These are phyloP conservation scores for Globisporangium iwayamae DNA, from an alignment of 352 stramenopile genomes.

Conservation along the genomic window DNA sequence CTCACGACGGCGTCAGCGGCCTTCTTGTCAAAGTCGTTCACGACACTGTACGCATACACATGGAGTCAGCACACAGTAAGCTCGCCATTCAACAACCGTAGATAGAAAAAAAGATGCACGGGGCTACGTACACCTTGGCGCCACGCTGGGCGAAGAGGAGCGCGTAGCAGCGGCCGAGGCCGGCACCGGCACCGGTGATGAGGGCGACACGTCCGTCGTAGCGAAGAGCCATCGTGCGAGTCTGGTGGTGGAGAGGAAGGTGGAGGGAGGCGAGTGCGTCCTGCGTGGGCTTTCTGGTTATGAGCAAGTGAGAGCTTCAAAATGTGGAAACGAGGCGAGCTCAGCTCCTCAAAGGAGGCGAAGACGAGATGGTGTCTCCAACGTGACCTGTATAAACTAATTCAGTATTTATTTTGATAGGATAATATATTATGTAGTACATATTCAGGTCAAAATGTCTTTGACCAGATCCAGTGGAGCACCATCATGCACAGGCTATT, in stretches of 20 bases:
- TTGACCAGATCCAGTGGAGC: too few relatives aligned
- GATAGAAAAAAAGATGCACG: not conserved
- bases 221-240: conserved; percentile 43
- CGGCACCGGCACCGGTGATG: conserved; percentile 67
- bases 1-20: conserved; percentile 68
- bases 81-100: conserved; percentile 60
- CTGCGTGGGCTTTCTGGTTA: conserved; percentile 6
- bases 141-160: conserved; percentile 67
- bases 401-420: not conserved
- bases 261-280: conserved; percentile 7
- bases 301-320: conserved; percentile 1
- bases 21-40: conserved; percentile 68
- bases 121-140: conserved; percentile 75
- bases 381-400: not conserved
- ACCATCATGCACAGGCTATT: not conserved
- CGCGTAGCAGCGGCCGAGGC: conserved; percentile 75
- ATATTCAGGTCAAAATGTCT: too few relatives aligned
- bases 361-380: not conserved
- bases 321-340: not conserved
- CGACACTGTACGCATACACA: conserved; percentile 35
- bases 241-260: conserved; percentile 4
- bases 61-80: conserved; percentile 7
- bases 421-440: not conserved
- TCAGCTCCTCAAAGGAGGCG: not conserved
- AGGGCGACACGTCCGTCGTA: conserved; percentile 69